These are phyloP conservation scores for Exophiala xenobiotica DNA, from an alignment of 2,329 filamentous ascomycete species.

Conservation along the genomic window DNA sequence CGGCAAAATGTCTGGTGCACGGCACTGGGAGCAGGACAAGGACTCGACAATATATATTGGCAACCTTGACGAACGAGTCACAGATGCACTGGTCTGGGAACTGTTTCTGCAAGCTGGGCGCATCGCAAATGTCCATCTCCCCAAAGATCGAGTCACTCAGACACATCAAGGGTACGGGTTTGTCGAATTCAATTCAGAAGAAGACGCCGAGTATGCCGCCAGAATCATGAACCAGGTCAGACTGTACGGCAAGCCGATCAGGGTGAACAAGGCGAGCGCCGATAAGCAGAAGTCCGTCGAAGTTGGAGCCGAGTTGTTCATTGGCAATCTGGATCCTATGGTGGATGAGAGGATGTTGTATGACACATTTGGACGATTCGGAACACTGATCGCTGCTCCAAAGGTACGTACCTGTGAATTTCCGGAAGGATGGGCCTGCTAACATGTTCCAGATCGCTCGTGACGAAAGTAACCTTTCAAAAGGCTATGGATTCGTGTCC, in stretches of 20 bases:
- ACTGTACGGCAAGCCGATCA: constrained; percentile 88
- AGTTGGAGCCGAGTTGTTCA: constrained; percentile 93
- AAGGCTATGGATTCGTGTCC: constrained; percentile 94
- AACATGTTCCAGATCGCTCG: constrained; percentile 61
- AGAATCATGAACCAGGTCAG: constrained; percentile 96
- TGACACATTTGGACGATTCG: constrained; percentile 92
- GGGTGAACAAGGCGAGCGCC: constrained; percentile 90
- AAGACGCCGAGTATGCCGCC: constrained; percentile 94
- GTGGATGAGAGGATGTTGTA: constrained; percentile 95
- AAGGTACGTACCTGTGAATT: constrained; percentile 60
- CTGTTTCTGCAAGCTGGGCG: constrained; percentile 97
- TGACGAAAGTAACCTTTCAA: constrained; percentile 82
- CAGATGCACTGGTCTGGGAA: constrained; percentile 89
- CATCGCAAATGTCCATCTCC: constrained; percentile 96
- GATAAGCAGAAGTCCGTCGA: constrained; percentile 93
- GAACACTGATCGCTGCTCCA: constrained; percentile 75
- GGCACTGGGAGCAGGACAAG: constrained; percentile 96
- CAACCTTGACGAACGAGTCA: constrained; percentile 95
- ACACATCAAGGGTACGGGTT: constrained; percentile 98
- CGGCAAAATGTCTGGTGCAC: constrained; percentile 62
- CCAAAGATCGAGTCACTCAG: constrained; percentile 96
- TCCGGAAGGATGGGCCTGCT: too few species aligned
- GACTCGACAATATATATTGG: constrained; percentile 97
- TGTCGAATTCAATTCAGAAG: constrained; percentile 94
- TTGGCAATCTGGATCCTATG: constrained; percentile 91